Evolutionary conservation across 2,329 filamentous ascomycete species (phyloP).

Genomic region (Aurifilum marmelostoma): DNA sequence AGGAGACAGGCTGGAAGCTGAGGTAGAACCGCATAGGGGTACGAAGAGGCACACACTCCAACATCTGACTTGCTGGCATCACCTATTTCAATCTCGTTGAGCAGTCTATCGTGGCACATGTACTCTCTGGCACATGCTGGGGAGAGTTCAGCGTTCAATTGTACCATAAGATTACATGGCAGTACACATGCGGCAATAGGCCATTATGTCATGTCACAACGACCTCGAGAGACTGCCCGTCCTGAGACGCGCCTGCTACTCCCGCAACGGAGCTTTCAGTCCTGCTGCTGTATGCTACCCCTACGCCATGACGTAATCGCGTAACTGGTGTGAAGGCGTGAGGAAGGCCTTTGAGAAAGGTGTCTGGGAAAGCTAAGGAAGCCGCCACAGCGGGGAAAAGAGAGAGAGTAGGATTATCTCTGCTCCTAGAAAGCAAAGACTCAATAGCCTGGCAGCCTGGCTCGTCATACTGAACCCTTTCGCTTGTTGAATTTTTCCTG

Average conservation of each 20-base stretch:
- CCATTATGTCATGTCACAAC: slow-evolving; percentile 5
- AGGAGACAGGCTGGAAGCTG: not conserved
- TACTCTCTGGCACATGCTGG: not conserved
- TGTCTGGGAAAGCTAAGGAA: not conserved
- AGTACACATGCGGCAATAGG: not conserved
- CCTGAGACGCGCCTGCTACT: slow-evolving; percentile 7
- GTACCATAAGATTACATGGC: not conserved
- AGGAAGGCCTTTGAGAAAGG: not conserved
- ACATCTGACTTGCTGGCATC: not conserved
- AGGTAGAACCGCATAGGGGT: not conserved
- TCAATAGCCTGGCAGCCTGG: not conserved
- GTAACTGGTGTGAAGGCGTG: not conserved
- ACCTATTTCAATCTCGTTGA: not conserved
- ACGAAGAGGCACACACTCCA: not conserved
- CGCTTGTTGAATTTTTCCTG: not conserved
- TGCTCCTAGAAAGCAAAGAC: not conserved
- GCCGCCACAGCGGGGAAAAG: not conserved
- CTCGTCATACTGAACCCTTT: not conserved
- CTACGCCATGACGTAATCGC: slow-evolving; percentile 9
- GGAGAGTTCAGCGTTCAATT: not conserved
- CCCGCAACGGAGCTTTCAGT: slow-evolving; percentile 16
- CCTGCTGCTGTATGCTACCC: not conserved
- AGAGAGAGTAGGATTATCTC: not conserved
- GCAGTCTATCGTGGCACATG: not conserved
- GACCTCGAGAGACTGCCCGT: not conserved